phyloP scores from a whole-genome alignment of 495 filamentous ascomycete genomes.

The Penicillium psychrofluorescens region DNA sequence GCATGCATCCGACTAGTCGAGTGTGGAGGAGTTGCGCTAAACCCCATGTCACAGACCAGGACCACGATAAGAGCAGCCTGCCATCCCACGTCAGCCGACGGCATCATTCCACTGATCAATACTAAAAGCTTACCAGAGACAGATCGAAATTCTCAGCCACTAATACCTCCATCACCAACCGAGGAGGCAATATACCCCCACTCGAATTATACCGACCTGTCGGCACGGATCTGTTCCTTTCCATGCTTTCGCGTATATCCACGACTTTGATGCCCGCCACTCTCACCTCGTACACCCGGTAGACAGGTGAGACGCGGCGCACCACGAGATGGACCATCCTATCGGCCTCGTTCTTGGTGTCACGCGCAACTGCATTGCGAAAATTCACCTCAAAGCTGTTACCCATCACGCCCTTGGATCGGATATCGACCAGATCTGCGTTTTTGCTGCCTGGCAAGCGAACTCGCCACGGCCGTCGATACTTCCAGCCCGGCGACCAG shows the following conservation, averaged over 20 bases:
- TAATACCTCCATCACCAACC: conserved; percentile 6
- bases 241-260: conserved; percentile 14
- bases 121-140: conserved; percentile 3
- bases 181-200: background rate
- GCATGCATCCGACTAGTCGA: too few relatives aligned
- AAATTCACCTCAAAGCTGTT: conserved; percentile 4
- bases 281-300: background rate
- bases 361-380: conserved; percentile 4
- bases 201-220: background rate
- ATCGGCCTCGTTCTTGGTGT: conserved; percentile 3
- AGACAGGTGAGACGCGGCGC: background rate
- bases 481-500: background rate
- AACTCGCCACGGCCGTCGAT: conserved; percentile 6
- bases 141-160: conserved; percentile 14
- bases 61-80: too few relatives aligned
- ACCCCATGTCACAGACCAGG: too few relatives aligned
- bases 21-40: too few relatives aligned
- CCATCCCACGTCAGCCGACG: too few relatives aligned
- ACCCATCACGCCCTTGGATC: background rate
- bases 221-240: conserved; percentile 3
- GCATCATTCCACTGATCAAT: too few relatives aligned
- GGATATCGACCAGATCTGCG: conserved; percentile 5
- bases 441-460: conserved; percentile 10
- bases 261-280: conserved; percentile 6
- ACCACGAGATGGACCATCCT: conserved; percentile 6